A percentile compares a stretch with the other conserved stretches of the same genome.
These are phyloP conservation scores for Debaryomyces fabryi DNA, from an alignment of 1,139 yeast genomes.

Conservation along the genomic window DNA sequence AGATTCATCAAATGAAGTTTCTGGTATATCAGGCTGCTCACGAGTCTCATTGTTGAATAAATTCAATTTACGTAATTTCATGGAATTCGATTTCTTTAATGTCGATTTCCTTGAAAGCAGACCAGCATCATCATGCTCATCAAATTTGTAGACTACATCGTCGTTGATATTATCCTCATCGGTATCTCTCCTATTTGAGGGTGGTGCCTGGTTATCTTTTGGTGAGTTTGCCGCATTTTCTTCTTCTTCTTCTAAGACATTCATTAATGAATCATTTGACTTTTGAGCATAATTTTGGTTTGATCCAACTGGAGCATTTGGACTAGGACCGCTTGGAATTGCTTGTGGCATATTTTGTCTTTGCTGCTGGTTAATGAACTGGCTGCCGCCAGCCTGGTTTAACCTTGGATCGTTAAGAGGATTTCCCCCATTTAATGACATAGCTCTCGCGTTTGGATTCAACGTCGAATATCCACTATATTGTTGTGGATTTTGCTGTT, in stretches of 20 bases:
- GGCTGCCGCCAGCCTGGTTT: neutral
- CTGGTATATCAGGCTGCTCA: conserved; percentile 6
- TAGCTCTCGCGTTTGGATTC: conserved; percentile 46
- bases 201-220: neutral
- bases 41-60: conserved; percentile 28
- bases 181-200: conserved; percentile 14
- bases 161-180: conserved; percentile 12
- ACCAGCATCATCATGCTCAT: conserved; percentile 26
- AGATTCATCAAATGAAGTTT: neutral
- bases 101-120: conserved; percentile 43
- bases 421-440: conserved; percentile 40
- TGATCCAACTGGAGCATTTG: neutral
- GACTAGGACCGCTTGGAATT: neutral
- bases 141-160: conserved; percentile 37
- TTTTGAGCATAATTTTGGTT: conserved; percentile 14
- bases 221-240: conserved; percentile 3
- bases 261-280: conserved; percentile 44
- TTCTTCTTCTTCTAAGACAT: conserved; percentile 47
- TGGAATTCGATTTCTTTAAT: conserved; percentile 43
- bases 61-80: conserved; percentile 47
- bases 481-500: neutral
- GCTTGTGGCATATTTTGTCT: neutral
- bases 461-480: conserved; percentile 11
- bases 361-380: conserved; percentile 1
- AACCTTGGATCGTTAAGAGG: conserved; percentile 24